Evolutionary conservation across 2,329 filamentous ascomycete species (phyloP), one percentile per base, ranked within the genome.

Genomic region (Fusarium sp.): DNA sequence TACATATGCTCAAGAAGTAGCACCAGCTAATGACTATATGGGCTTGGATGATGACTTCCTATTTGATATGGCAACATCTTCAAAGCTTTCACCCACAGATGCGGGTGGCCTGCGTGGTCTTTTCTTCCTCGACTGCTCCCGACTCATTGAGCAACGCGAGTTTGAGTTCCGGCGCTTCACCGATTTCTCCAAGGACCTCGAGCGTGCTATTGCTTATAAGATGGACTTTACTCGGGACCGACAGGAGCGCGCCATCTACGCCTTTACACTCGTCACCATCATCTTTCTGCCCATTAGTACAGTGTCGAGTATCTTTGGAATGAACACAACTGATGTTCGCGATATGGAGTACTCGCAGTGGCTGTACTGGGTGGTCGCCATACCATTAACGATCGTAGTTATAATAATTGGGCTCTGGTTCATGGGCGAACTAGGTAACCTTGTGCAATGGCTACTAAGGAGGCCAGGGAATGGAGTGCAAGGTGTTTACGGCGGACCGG

Each of bases 301-400:
- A 28, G 78, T 86, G 5, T 81, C 83, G 13, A 83, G 81, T 70
- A 81, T 86, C 58, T 84, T 87, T 66, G 85, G 85, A 55, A 87
- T 87, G 83, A 86, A 87, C 72, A 84, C 84, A 6, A 76, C 75
- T 49, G 85, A 86, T 68, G 77, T 87, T 6, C 80, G 84, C 26
- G 81, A 86, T 66, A 84, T 85, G 80, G 76, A 82, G n/a, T 74
- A 75, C 10, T 77, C 77, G 5, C 84, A 86, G 74, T 84, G 83
- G 81, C 70, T 82, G 5, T 87, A 85, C 74, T 87, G 85, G 85
- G 80, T 78, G 3, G 78, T 81, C 1, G 83, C 85, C 3, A 57
- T 87, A 13, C 84, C 84, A 1, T 76, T 86, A 5, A 86, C 85
- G 0, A 50, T 81, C 1, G 57, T 78, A 4, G 78, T 85, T 26